A percentile compares a stretch with the other conserved stretches of the same genome.
These are phyloP conservation scores for Chalciporus sphaerocephalus DNA, from an alignment of 768 basidiomycete species.

Conservation along the genomic window DNA sequence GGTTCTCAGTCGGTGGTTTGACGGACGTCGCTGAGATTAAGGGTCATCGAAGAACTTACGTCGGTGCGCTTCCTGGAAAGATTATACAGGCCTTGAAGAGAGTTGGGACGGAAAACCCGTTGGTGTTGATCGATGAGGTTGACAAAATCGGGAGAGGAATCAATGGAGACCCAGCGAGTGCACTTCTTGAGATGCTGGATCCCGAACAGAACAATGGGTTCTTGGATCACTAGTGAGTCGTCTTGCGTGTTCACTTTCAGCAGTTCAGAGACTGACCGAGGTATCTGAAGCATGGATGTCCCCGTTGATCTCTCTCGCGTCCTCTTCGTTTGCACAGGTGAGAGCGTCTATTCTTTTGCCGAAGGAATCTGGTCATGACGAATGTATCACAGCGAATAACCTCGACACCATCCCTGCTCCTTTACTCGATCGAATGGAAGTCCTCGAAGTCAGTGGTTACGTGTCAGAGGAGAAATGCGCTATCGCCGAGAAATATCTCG, in stretches of 20 bases:
- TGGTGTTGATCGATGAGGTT: conserved; percentile 92
- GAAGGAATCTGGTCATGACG: conserved; percentile 7
- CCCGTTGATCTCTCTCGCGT: conserved; percentile 95
- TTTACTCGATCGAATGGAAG: conserved; percentile 93
- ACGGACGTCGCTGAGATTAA: conserved; percentile 99
- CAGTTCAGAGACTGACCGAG: conserved; percentile 2
- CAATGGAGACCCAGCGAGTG: conserved; percentile 91
- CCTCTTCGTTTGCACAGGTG: conserved; percentile 91
- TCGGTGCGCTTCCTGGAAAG: conserved; percentile 90
- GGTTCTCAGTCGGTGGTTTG: conserved; percentile 94
- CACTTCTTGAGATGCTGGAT: conserved; percentile 88
- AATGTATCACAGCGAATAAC: conserved; percentile 59
- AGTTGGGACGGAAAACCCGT: conserved; percentile 89
- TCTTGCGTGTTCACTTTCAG: not conserved
- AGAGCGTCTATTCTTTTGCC: conserved; percentile 5
- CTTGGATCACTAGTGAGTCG: conserved; percentile 89
- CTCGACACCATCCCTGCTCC: conserved; percentile 93
- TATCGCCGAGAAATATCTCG: conserved; percentile 84
- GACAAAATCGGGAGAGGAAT: conserved; percentile 92
- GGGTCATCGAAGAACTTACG: conserved; percentile 96
- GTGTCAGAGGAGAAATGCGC: conserved; percentile 89
- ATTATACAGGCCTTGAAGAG: conserved; percentile 92
- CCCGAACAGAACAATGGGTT: conserved; percentile 94
- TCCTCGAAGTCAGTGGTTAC: conserved; percentile 91
- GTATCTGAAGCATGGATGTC: conserved; percentile 79